These are phyloP conservation scores for Hymenoscyphus fraxineus DNA, from an alignment of 2,329 filamentous ascomycete species.

Conservation along the genomic window DNA sequence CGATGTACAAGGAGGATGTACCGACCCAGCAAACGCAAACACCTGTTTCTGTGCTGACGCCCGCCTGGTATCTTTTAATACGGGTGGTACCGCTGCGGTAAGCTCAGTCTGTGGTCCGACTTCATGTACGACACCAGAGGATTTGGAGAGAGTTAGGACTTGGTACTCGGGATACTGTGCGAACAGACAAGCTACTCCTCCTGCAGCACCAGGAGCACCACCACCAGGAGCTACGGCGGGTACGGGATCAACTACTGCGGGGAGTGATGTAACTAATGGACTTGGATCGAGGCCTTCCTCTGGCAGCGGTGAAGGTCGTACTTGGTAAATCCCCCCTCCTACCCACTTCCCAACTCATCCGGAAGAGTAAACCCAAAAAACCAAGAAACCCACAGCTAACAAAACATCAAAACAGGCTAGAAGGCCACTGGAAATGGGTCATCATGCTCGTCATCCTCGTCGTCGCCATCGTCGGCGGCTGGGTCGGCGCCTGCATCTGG, in stretches of 20 bases:
- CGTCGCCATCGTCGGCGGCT: conserved; percentile 63
- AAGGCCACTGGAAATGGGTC: conserved; percentile 73
- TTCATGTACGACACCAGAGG: conserved; percentile 46
- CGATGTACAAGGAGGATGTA: conserved; percentile 69
- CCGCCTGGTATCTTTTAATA: conserved; percentile 53
- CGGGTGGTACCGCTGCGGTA: conserved; percentile 53
- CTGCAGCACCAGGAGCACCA: conserved; percentile 13
- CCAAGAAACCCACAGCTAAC: conserved; percentile 7
- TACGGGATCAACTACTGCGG: conserved; percentile 17
- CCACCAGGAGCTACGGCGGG: conserved; percentile 26
- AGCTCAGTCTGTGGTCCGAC: conserved; percentile 58
- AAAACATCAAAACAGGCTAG: conserved; percentile 48
- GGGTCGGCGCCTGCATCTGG: conserved; percentile 65
- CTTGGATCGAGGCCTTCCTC: neutral
- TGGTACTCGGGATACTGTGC: conserved; percentile 72
- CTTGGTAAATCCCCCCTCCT: conserved; percentile 17
- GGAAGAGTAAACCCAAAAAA: neutral
- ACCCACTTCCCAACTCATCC: conserved; percentile 10
- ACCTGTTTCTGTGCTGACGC: conserved; percentile 71
- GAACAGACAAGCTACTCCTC: conserved; percentile 38
- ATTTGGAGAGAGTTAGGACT: conserved; percentile 53
- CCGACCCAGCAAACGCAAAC: conserved; percentile 51
- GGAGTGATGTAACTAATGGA: neutral
- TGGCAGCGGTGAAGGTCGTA: neutral
- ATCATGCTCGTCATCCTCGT: conserved; percentile 74